These are phyloP conservation scores for Lentinus polychrous DNA, from an alignment of 1,284 basidiomycete genomes.

Conservation along the genomic window DNA sequence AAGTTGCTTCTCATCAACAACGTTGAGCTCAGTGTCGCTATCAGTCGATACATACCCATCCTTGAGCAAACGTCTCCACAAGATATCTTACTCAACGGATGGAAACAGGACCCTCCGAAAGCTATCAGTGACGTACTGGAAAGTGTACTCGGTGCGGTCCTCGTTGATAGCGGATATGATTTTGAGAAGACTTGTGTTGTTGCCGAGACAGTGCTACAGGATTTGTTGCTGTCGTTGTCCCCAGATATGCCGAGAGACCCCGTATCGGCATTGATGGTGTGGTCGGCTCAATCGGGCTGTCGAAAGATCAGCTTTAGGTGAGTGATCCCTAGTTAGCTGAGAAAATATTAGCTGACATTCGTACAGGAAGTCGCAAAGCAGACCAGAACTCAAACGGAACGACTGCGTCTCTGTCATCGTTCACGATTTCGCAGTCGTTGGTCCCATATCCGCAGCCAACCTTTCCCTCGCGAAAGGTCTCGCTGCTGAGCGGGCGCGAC, in stretches of 20 bases:
- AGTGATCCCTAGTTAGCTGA: conserved; percentile 14
- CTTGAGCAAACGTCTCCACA: conserved; percentile 46
- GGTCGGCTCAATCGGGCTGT: conserved; percentile 54
- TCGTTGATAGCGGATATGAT: conserved; percentile 74
- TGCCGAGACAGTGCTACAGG: conserved; percentile 53
- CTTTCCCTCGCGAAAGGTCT: conserved; percentile 55
- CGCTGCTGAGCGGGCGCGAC: conserved; percentile 53
- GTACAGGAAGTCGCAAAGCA: conserved; percentile 42
- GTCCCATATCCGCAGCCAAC: conserved; percentile 51
- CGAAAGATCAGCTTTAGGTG: conserved; percentile 38
- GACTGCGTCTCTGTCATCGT: conserved; percentile 50
- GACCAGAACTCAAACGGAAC: conserved; percentile 33
- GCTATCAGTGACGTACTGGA: conserved; percentile 74
- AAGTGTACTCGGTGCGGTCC: conserved; percentile 76
- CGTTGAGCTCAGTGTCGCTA: conserved; percentile 58
- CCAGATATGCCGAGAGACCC: conserved; percentile 61
- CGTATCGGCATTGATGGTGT: conserved; percentile 58
- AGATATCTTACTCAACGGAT: conserved; percentile 61
- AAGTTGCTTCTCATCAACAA: conserved; percentile 65
- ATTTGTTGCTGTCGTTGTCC: conserved; percentile 48
- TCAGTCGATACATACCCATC: conserved; percentile 51
- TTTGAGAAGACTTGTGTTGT: conserved; percentile 57
- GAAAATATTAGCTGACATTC: neutral
- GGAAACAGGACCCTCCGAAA: conserved; percentile 82
- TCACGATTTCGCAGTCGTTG: conserved; percentile 50